Percentiles rank a stretch among this genome's conserved stretches.
Conservation (phyloP, 2,329 filamentous ascomycete species). For the Alternaria brassicicola region DNA sequence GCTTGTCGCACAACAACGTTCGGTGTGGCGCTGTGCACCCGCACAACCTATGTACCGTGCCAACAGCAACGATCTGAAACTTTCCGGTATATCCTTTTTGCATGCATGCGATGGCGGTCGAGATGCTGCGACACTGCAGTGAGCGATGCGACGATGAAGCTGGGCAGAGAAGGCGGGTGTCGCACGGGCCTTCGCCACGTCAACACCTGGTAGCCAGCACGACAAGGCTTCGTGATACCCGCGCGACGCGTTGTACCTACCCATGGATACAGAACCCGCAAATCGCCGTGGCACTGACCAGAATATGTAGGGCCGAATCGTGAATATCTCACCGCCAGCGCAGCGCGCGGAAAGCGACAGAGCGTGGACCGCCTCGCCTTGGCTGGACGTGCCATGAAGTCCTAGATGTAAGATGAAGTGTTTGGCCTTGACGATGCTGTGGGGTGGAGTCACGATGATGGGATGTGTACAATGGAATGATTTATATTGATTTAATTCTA, state of each 20-base stretch:
- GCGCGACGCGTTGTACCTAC: constrained; percentile 6
- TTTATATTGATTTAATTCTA: constrained; percentile 2
- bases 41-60: constrained; percentile 25
- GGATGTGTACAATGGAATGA: background rate
- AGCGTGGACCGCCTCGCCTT: background rate
- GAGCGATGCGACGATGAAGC: constrained; percentile 1
- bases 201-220: background rate
- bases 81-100: constrained; percentile 16
- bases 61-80: constrained; percentile 19
- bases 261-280: background rate
- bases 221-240: constrained; percentile 11
- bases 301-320: background rate
- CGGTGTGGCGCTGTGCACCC: constrained; percentile 16
- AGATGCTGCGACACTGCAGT: constrained; percentile 13
- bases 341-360: background rate
- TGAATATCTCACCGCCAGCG: constrained; percentile 4
- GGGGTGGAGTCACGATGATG: constrained; percentile 1
- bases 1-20: constrained; percentile 32
- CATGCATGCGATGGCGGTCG: constrained; percentile 12
- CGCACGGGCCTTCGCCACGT: constrained; percentile 17
- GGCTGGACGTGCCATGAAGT: background rate
- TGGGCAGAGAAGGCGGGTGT: background rate
- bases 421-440: background rate
- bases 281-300: background rate
- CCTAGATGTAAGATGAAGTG: background rate